These are phyloP conservation scores for Lactarius psammicola DNA, from an alignment of 768 basidiomycete genomes.

Conservation along the genomic window DNA sequence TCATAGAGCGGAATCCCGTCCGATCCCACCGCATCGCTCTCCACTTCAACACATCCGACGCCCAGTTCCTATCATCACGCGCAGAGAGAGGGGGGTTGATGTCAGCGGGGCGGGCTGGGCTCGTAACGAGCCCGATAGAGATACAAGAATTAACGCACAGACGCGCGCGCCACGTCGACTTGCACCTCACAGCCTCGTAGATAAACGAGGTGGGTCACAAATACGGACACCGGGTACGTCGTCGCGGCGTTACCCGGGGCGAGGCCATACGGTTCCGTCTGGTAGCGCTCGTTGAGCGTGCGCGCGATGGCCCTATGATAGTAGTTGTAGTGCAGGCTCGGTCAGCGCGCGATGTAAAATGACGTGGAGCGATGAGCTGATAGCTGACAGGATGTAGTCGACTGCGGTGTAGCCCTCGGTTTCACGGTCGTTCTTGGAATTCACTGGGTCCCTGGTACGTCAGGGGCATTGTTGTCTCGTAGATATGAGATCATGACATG, in stretches of 20 bases:
- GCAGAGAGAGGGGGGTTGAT: background rate
- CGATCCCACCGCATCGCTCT: slow-evolving; percentile 32
- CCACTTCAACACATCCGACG: slow-evolving; percentile 56
- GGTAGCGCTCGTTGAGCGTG: slow-evolving; percentile 66
- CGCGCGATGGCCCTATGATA: slow-evolving; percentile 60
- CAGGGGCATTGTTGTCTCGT: background rate
- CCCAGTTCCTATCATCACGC: slow-evolving; percentile 49
- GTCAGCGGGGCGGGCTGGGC: background rate
- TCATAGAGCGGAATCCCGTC: slow-evolving; percentile 44
- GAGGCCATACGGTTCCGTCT: slow-evolving; percentile 50
- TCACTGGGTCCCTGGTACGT: slow-evolving; percentile 51
- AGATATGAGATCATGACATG: background rate
- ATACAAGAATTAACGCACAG: slow-evolving; percentile 46
- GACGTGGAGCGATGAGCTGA: slow-evolving; percentile 14
- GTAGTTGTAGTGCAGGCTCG: background rate
- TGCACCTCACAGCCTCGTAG: slow-evolving; percentile 59
- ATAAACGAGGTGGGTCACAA: slow-evolving; percentile 83
- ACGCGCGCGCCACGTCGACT: slow-evolving; percentile 60
- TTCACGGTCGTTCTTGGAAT: slow-evolving; percentile 85
- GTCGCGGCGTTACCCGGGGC: slow-evolving; percentile 50
- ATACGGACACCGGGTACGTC: slow-evolving; percentile 71
- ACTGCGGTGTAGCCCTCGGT: slow-evolving; percentile 80
- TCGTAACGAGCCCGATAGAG: background rate
- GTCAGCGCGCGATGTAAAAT: slow-evolving; percentile 27
- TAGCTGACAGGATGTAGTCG: slow-evolving; percentile 72